Percentiles rank a stretch among this genome's conserved stretches.
These are phyloP conservation scores for Backusella circina DNA, from an alignment of 192 early-diverging fungal genomes.

Conservation along the genomic window DNA sequence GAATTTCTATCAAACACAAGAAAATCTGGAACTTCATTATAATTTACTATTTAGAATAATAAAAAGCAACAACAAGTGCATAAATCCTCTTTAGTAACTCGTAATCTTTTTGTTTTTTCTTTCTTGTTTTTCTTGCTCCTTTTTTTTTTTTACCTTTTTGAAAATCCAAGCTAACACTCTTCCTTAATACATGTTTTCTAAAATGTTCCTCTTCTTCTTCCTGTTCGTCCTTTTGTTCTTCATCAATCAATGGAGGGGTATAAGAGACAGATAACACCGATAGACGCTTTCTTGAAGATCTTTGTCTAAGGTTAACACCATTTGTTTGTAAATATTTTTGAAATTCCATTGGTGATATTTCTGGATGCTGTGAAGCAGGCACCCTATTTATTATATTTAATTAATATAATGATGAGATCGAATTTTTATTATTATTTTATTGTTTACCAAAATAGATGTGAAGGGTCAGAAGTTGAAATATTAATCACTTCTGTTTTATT, in stretches of 20 bases:
- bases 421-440: not conserved
- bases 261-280: conserved; percentile 29
- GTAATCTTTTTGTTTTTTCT: not conserved
- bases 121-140: not conserved
- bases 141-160: conserved; percentile 11
- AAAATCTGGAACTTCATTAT: conserved; percentile 6
- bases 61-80: not conserved
- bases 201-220: not conserved
- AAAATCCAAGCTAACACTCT: conserved; percentile 9
- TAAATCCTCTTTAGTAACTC: not conserved
- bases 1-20: conserved; percentile 41
- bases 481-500: conserved; percentile 17
- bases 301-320: conserved; percentile 1
- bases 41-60: not conserved
- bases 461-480: conserved; percentile 19
- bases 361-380: conserved; percentile 27
- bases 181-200: conserved; percentile 1
- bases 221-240: not conserved
- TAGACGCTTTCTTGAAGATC: conserved; percentile 13
- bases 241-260: not conserved
- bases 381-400: conserved; percentile 14
- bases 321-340: conserved; percentile 18
- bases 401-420: not conserved
- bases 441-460: conserved; percentile 25
- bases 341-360: conserved; percentile 26